phyloP scores from a whole-genome alignment of 176 grass and related monocot species.

The Ensete ventricosum region DNA sequence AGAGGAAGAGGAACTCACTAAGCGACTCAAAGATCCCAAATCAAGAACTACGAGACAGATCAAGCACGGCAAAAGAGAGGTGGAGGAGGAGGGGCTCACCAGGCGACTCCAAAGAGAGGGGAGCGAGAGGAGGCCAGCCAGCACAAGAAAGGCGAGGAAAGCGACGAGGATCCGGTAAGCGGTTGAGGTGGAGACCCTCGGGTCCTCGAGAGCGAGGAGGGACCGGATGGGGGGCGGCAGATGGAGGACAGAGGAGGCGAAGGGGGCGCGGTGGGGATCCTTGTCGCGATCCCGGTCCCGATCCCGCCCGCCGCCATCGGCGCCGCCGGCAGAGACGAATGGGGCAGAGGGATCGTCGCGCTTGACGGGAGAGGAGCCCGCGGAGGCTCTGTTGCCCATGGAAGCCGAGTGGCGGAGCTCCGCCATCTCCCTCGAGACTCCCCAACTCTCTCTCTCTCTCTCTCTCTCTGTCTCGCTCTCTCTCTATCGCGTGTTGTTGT shows the following conservation, averaged over 20 bases:
- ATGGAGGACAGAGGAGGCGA: constrained; percentile 30
- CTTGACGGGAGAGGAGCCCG: constrained; percentile 46
- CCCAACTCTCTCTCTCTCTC: neutral
- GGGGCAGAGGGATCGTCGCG: constrained; percentile 42
- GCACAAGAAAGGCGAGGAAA: constrained; percentile 40
- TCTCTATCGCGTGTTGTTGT: neutral
- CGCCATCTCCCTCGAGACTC: constrained; percentile 29
- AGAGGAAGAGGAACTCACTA: neutral
- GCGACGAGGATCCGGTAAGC: constrained; percentile 67
- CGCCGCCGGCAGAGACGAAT: constrained; percentile 8
- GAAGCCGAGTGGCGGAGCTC: constrained; percentile 77
- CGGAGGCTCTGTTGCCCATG: constrained; percentile 36
- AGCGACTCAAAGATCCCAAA: neutral
- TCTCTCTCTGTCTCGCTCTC: neutral
- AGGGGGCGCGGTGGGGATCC: constrained; percentile 34
- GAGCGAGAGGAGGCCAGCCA: constrained; percentile 35
- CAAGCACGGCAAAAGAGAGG: neutral
- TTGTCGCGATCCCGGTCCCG: constrained; percentile 43
- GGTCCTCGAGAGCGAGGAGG: constrained; percentile 61
- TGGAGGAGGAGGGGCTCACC: constrained; percentile 35
- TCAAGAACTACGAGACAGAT: neutral
- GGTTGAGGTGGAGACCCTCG: constrained; percentile 34
- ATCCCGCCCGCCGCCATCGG: constrained; percentile 9
- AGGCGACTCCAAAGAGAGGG: constrained; percentile 67
- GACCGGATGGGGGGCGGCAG: constrained; percentile 43